Conservation (phyloP, 345 rosid species). For the Lagerstroemia speciosa region DNA sequence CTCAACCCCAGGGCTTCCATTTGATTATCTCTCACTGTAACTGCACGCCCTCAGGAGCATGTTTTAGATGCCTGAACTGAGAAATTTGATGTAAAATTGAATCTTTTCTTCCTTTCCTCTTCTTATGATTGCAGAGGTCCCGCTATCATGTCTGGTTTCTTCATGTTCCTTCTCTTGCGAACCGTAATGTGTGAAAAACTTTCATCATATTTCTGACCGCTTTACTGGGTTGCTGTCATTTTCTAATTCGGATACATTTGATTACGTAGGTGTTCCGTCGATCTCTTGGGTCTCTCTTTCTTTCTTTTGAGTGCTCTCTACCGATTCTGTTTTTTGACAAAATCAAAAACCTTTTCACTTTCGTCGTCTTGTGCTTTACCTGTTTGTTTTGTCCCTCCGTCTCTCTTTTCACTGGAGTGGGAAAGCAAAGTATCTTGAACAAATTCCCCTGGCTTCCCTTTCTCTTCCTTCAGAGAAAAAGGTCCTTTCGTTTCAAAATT, state of each 20-base stretch:
- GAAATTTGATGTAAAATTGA: not conserved
- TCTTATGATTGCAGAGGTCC: not conserved
- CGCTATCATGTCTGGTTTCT: not conserved
- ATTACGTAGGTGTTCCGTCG: not conserved
- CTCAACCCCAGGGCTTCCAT: not conserved
- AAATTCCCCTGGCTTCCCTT: conserved; percentile 5
- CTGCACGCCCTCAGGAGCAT: not conserved
- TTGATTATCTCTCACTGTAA: not conserved
- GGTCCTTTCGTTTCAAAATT: not conserved
- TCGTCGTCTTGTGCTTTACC: conserved; percentile 38
- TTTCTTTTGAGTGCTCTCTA: conserved; percentile 18
- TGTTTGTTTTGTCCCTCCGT: conserved; percentile 24
- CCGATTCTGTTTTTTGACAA: conserved; percentile 20
- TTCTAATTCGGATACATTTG: not conserved
- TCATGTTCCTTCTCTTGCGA: not conserved
- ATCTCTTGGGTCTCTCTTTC: conserved; percentile 1
- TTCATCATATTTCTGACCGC: not conserved
- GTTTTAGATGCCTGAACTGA: not conserved
- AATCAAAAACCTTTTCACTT: conserved; percentile 24
- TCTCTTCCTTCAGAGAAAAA: conserved; percentile 3
- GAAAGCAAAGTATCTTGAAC: conserved; percentile 18
- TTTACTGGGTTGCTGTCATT: not conserved
- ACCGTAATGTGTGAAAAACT: not conserved
- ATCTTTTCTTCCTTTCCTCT: not conserved
- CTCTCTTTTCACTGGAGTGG: conserved; percentile 25